Percentiles rank a stretch among this genome's conserved stretches.
These are phyloP conservation scores for Sarocladium brachiariae DNA, from an alignment of 2,329 filamentous ascomycete species.

Conservation along the genomic window DNA sequence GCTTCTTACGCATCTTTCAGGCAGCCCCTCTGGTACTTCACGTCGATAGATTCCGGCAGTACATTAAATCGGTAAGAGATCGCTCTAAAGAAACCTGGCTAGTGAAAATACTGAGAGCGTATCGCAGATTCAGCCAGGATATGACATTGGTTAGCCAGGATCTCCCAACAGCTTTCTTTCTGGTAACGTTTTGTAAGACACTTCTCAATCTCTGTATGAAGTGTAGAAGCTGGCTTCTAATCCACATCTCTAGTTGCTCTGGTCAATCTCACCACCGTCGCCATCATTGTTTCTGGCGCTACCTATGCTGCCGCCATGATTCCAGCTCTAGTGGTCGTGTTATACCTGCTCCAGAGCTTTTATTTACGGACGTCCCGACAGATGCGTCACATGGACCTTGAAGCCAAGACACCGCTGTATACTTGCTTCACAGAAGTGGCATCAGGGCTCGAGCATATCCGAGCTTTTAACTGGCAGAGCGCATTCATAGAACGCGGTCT, in stretches of 20 bases:
- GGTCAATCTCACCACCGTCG: neutral
- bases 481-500: neutral
- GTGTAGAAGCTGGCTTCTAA: too few species aligned
- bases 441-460: neutral
- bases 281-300: neutral
- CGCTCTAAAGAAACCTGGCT: too few species aligned
- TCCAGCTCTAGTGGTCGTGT: constrained; percentile 1
- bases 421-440: neutral
- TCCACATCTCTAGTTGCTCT: neutral
- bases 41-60: too few species aligned
- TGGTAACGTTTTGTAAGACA: too few species aligned
- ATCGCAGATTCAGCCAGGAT: too few species aligned
- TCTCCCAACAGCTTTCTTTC: too few species aligned
- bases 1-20: too few species aligned
- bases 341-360: constrained; percentile 31
- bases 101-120: too few species aligned
- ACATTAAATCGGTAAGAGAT: too few species aligned
- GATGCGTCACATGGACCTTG: constrained; percentile 15
- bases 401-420: neutral
- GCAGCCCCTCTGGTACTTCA: too few species aligned
- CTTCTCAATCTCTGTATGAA: too few species aligned
- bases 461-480: neutral
- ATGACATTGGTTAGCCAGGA: too few species aligned
- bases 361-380: constrained; percentile 35
- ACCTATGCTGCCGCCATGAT: constrained; percentile 23